Percentiles rank a stretch among this genome's conserved stretches.
Conservation (phyloP, 257 asterid species). For the Capsicum baccatum region DNA sequence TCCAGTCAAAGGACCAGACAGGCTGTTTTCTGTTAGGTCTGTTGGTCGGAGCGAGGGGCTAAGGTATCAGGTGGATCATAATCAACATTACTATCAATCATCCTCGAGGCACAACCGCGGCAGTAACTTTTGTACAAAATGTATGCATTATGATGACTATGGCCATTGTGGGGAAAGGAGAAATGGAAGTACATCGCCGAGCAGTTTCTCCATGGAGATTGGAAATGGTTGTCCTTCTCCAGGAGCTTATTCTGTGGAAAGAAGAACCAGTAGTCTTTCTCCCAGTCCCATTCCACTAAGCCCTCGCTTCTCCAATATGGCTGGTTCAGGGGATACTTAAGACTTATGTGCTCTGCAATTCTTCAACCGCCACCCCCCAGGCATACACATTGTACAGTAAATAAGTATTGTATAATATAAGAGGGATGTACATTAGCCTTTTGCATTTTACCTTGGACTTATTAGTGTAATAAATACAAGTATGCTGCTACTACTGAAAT, state of each 20-base stretch:
- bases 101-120: constrained; percentile 50
- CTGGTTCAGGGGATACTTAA: not conserved
- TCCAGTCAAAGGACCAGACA: constrained; percentile 48
- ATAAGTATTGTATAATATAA: not conserved
- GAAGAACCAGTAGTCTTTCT: constrained; percentile 31
- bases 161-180: constrained; percentile 45
- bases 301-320: constrained; percentile 30
- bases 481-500: not conserved
- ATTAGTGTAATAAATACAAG: not conserved
- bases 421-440: not conserved
- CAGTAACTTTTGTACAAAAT: constrained; percentile 41
- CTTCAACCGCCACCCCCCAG: not conserved
- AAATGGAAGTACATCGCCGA: constrained; percentile 25
- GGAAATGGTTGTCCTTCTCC: constrained; percentile 23
- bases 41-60: constrained; percentile 55
- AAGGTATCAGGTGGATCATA: constrained; percentile 54
- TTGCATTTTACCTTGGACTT: not conserved
- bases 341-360: not conserved
- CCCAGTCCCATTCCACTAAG: constrained; percentile 32
- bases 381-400: not conserved
- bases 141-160: constrained; percentile 46
- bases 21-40: constrained; percentile 49
- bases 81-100: constrained; percentile 36
- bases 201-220: constrained; percentile 14
- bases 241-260: constrained; percentile 21